A percentile compares a stretch with the other conserved stretches of the same genome.
phyloP scores from a whole-genome alignment of 2,329 filamentous ascomycete genomes.

The Penicillium aurantiogriseum region DNA sequence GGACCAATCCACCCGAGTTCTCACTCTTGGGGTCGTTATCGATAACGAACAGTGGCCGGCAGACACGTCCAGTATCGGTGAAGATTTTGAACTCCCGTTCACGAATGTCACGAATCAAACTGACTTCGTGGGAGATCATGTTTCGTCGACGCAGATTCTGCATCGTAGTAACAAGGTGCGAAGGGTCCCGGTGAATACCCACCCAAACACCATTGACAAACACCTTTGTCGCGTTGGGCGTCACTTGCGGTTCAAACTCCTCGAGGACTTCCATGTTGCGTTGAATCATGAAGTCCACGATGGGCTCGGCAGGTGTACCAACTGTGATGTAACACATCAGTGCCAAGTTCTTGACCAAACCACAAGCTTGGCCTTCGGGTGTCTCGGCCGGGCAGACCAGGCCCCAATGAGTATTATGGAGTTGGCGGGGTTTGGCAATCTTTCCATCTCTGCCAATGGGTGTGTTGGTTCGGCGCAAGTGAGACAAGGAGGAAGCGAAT shows the following conservation, averaged over 20 bases:
- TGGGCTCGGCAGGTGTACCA: constrained; percentile 83
- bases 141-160: constrained; percentile 74
- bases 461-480: constrained; percentile 95
- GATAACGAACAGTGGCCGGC: constrained; percentile 88
- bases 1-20: constrained; percentile 72
- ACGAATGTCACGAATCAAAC: constrained; percentile 90
- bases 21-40: constrained; percentile 76
- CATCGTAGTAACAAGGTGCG: constrained; percentile 77
- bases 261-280: constrained; percentile 95
- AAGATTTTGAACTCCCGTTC: constrained; percentile 99
- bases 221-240: constrained; percentile 92
- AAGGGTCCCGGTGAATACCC: constrained; percentile 86
- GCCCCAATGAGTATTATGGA: constrained; percentile 99
- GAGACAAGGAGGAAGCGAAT: constrained; percentile 92
- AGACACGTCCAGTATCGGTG: constrained; percentile 92
- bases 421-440: constrained; percentile 92
- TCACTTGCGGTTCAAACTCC: constrained; percentile 82
- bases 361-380: constrained; percentile 96
- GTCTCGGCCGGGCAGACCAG: constrained; percentile 96
- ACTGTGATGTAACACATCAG: constrained; percentile 99
- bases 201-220: constrained; percentile 99
- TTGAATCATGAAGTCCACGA: constrained; percentile 93
- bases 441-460: constrained; percentile 97
- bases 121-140: constrained; percentile 87
- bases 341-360: constrained; percentile 94